Base-by-base conservation (phyloP, 371 early-diverging fungal genomes). In the Actinomortierella wolfii region DNA sequence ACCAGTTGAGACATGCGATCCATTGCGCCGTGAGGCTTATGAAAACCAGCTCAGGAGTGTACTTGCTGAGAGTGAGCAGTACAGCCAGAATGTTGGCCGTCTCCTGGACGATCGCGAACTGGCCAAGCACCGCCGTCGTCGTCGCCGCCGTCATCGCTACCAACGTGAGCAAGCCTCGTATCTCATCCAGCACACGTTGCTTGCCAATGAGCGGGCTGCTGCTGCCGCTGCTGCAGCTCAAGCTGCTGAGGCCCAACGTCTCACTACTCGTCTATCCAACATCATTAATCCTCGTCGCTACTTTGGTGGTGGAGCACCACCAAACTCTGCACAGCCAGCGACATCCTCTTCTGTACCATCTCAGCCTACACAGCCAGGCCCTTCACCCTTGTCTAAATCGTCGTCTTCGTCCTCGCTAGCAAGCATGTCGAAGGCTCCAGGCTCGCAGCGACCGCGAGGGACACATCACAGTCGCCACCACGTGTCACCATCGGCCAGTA, bases 1-100 rank as follows among this genome's bases (percentile, higher is more conserved):
- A n/a, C n/a, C 11, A 84, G 84, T 80, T 55, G 81, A 81, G 51
- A 76, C 82, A 7, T 73, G 74, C 24, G 79, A 81, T 56, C 70
- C 76, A n/a, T 44, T 64, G 26, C 76, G 71, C 9, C 81, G 79
- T 41, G 67, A 68, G 26, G 67, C 78, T 7, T 64, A 81, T 15
- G 76, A 76, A 48, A 63, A 59, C 17, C 80, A 81, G 48, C 61
- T 84, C 5, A 56, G 57, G 17, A 49, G 54, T 42, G 66, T 73
- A 29, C n/a, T 67, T 18, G 67, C 62, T 1, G 63, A 63, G 11
- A 43, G 65, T 1, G 47, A 67, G 18, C 57, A 56, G 39, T 20
- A 51, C 13, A 28, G 40, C 14, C n/a, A 52, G 14, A 25, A 42
- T 0, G 59, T 46, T 44, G 63, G 29, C 14, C 46, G 66, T 1